Conservation (phyloP, 2,329 filamentous ascomycete genomes). For the Talaromyces sp. region DNA sequence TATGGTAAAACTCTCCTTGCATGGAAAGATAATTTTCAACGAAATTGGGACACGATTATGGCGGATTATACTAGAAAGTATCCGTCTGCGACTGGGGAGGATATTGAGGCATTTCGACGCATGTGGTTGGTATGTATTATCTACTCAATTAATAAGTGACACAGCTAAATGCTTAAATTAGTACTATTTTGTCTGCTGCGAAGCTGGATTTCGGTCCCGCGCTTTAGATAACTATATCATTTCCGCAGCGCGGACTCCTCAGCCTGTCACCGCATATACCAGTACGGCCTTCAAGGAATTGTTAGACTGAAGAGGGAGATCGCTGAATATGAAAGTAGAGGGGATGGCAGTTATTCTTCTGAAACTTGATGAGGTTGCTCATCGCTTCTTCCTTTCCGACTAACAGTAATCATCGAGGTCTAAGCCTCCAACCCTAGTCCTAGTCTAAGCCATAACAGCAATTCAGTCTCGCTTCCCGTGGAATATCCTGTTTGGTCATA, state of each 20-base stretch:
- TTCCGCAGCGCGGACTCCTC: slow-evolving; percentile 55
- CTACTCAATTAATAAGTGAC: background rate
- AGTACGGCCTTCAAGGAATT: background rate
- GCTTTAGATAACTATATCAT: slow-evolving; percentile 68
- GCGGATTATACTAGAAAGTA: slow-evolving; percentile 54
- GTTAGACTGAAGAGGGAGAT: background rate
- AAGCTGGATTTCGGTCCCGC: slow-evolving; percentile 58
- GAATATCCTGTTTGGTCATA: background rate
- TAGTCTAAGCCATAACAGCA: background rate
- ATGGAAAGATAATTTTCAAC: slow-evolving; percentile 65
- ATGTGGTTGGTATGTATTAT: slow-evolving; percentile 62
- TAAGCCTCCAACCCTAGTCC: background rate
- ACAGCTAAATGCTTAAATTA: slow-evolving; percentile 24
- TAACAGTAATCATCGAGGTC: background rate
- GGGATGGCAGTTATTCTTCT: no score
- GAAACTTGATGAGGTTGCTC: background rate
- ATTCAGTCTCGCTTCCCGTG: background rate
- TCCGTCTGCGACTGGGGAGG: slow-evolving; percentile 55
- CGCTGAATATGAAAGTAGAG: background rate
- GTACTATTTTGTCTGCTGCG: slow-evolving; percentile 75
- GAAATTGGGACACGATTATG: slow-evolving; percentile 60
- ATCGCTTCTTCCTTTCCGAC: background rate
- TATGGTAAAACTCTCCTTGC: slow-evolving; percentile 67
- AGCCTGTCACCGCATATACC: slow-evolving; percentile 12
- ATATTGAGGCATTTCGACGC: slow-evolving; percentile 58